Evolutionary conservation across 805 yeast genomes (phyloP), one percentile per base, ranked within the genome.

Genomic region (Wickerhamomyces alni): DNA sequence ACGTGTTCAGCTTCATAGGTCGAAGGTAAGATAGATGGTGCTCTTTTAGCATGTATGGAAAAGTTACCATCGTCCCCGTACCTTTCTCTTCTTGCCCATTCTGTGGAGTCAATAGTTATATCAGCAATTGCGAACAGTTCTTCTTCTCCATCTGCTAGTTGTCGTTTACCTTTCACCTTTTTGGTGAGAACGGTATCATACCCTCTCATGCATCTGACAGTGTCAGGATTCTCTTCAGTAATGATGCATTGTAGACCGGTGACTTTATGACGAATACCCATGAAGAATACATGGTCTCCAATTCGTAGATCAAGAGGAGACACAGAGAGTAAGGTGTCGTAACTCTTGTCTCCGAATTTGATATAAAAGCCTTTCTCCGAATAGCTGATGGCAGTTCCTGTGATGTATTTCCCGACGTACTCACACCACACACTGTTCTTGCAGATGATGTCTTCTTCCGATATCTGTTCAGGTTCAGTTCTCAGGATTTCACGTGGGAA

Each of bases 121-220:
- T 57, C 57, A 9, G 59, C 57, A 4, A 68, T 36, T 0, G 65
- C 42, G 12, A 55, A 39, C 7, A 37, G 38, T 13, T 48, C 39
- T 15, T 54, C 54, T 1, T 45, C 45, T 13, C 11, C 54, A 15
- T 33, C 13, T 46, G 49, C n/a, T 47, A 46, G 26, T 37, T 51
- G 50, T 29, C 35, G 40, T 42, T 52, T 38, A 2, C 15, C 17
- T 21, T 36, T 41, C 18, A 56, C 45, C 35, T 53, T 60, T 43
- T 51, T 62, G 7, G 67, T 57, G 44, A 62, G 59, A 3, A 77
- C 72, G 0, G 67, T 61, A 51, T 79, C 78, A 50, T 64, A 81
- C 0, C 88, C 88, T 46, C 87, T 62, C 41, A 77, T 65, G 52
- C 87, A 81, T 36, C 66, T 57, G 7, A 80, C 67, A 1, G 46